Evolutionary conservation across 106 monocot species (phyloP).

Genomic region (Platanthera zijinensis): DNA sequence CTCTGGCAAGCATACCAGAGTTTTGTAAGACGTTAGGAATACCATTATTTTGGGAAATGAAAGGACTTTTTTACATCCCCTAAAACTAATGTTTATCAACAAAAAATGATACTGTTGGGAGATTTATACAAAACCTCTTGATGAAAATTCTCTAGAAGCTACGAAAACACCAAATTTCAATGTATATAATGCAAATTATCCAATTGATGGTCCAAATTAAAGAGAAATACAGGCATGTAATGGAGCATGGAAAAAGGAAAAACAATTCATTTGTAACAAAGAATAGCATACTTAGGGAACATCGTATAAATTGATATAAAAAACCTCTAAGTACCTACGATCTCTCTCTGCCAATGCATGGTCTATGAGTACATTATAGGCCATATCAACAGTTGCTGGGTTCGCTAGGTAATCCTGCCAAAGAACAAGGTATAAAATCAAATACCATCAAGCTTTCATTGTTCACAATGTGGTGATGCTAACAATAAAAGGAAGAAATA

Average conservation of each 20-base stretch:
- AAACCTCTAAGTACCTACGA: constrained; percentile 50
- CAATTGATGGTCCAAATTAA: neutral
- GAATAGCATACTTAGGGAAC: neutral
- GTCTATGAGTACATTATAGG: constrained; percentile 84
- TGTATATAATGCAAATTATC: neutral
- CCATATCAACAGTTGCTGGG: constrained; percentile 79
- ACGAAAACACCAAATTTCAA: neutral
- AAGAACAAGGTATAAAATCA: neutral
- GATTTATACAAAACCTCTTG: too few relatives aligned
- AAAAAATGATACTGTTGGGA: too few relatives aligned
- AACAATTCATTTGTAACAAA: neutral
- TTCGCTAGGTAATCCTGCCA: constrained; percentile 83
- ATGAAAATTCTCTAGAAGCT: too few relatives aligned
- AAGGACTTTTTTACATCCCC: too few relatives aligned
- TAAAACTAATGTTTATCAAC: too few relatives aligned
- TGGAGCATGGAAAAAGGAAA: neutral
- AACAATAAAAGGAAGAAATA: neutral
- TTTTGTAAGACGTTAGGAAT: too few relatives aligned
- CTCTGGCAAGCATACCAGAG: too few relatives aligned
- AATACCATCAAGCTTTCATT: neutral
- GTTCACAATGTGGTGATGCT: neutral
- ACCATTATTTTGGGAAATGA: too few relatives aligned
- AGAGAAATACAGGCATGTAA: neutral
- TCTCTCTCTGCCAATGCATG: constrained; percentile 96
- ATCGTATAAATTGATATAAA: neutral